Conservation (phyloP, 345 rosid species). For the Brassica rapa region DNA sequence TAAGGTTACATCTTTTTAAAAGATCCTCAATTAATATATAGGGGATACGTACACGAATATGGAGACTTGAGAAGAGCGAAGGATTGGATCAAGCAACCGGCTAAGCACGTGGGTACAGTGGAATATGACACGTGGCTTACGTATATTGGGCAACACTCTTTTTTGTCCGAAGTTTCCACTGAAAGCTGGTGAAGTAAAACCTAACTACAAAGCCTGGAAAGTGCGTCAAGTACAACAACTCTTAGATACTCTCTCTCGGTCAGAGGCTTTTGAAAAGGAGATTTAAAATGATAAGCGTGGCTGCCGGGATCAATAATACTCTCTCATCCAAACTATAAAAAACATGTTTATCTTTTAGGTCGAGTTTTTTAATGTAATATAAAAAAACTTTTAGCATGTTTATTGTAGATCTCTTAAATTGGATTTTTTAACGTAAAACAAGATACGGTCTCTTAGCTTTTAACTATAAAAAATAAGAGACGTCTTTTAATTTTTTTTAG, state of each 20-base stretch:
- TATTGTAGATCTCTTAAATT: no score
- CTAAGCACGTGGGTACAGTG: slow-evolving; percentile 31
- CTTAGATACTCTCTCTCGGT: background rate
- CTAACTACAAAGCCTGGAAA: slow-evolving; percentile 25
- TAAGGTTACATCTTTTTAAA: no score
- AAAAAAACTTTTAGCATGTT: no score
- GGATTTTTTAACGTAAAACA: no score
- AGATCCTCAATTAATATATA: no score
- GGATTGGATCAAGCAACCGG: slow-evolving; percentile 31
- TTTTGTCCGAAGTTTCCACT: slow-evolving; percentile 29
- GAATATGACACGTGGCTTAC: slow-evolving; percentile 16
- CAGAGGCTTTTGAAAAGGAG: background rate
- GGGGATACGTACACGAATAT: slow-evolving; percentile 30
- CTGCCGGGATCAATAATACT: no score
- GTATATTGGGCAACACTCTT: slow-evolving; percentile 24
- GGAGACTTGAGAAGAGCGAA: slow-evolving; percentile 3
- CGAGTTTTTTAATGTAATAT: no score
- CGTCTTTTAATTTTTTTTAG: no score
- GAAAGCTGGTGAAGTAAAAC: slow-evolving; percentile 36
- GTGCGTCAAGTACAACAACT: slow-evolving; percentile 30
- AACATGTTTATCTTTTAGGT: no score
- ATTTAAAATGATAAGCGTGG: background rate
- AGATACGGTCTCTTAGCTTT: no score
- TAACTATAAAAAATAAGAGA: no score
- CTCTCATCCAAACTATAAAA: no score